These are phyloP conservation scores for Dactylis glomerata DNA, from an alignment of 176 grass and related monocot species.

Conservation along the genomic window DNA sequence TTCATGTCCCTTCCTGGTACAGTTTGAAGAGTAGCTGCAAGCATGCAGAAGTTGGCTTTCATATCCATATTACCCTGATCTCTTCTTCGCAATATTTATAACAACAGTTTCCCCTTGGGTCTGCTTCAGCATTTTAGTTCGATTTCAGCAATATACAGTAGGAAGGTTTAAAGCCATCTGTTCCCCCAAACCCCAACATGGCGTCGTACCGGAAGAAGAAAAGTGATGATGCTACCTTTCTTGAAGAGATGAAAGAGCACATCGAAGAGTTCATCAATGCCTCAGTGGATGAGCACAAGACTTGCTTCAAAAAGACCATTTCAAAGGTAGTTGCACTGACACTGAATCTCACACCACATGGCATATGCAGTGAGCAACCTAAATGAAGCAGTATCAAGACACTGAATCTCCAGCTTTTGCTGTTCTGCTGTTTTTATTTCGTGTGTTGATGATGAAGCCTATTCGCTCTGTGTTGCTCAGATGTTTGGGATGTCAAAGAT, in stretches of 20 bases:
- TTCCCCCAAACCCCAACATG: conserved; percentile 48
- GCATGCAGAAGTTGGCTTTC: not conserved
- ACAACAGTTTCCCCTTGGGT: not conserved
- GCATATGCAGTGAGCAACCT: no score
- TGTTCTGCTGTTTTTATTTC: not conserved
- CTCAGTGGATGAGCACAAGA: conserved; percentile 96
- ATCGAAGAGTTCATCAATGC: conserved; percentile 88
- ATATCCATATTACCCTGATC: not conserved
- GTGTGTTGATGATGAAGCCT: no score
- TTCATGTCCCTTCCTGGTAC: not conserved
- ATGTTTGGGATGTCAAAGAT: conserved; percentile 96
- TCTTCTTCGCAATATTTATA: not conserved
- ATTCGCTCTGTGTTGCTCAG: conserved; percentile 32
- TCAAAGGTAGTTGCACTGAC: conserved; percentile 51
- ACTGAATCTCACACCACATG: no score
- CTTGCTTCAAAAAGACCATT: conserved; percentile 85
- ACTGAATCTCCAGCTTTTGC: not conserved
- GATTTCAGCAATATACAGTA: conserved; percentile 46
- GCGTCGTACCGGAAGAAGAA: conserved; percentile 81
- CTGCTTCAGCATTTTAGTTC: conserved; percentile 44
- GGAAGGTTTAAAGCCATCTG: conserved; percentile 29
- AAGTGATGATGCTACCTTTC: conserved; percentile 59
- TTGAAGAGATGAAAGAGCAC: conserved; percentile 82
- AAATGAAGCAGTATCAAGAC: no score
- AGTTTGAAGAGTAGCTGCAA: not conserved